phyloP scores from a whole-genome alignment of 2,329 filamentous ascomycete genomes.

The Colletotrichum incanum region DNA sequence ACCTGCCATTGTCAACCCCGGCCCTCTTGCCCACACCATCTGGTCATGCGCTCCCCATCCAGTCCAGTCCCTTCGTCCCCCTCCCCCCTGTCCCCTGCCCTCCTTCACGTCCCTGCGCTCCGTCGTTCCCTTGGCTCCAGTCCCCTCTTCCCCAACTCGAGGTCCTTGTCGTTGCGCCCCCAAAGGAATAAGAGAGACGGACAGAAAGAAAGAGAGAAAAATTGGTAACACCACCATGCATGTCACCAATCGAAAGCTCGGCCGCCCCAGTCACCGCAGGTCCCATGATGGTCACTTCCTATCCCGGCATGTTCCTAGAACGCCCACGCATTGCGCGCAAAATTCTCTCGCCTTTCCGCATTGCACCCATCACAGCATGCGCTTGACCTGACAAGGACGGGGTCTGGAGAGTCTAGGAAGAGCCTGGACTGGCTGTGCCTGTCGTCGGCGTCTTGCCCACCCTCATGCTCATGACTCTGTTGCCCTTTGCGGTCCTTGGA shows the following conservation, averaged over 20 bases:
- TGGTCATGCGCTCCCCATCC: constrained; percentile 16
- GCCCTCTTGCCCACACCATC: constrained; percentile 25
- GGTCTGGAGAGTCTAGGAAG: constrained; percentile 23
- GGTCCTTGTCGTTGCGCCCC: constrained; percentile 4
- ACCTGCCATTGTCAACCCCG: background rate
- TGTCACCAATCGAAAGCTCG: constrained; percentile 36
- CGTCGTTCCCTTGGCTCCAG: background rate
- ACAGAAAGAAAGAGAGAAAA: background rate
- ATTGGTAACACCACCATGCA: constrained; percentile 16
- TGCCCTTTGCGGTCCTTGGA: background rate
- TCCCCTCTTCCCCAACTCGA: constrained; percentile 10
- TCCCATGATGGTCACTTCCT: constrained; percentile 33
- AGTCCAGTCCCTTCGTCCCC: constrained; percentile 4
- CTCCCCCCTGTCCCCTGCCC: constrained; percentile 7
- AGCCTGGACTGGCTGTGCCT: constrained; percentile 38
- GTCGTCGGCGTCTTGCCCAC: constrained; percentile 35
- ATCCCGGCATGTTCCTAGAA: constrained; percentile 38
- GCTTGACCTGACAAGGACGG: constrained; percentile 23
- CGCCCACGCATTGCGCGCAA: constrained; percentile 14
- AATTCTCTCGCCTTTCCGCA: constrained; percentile 3
- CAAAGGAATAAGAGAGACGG: background rate
- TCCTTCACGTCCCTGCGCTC: constrained; percentile 3
- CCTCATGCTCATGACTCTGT: constrained; percentile 37
- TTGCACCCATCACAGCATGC: constrained; percentile 4
- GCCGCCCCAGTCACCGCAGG: constrained; percentile 30